phyloP scores from a whole-genome alignment of 1,284 basidiomycete species.

The Ganoderma multipileum region DNA sequence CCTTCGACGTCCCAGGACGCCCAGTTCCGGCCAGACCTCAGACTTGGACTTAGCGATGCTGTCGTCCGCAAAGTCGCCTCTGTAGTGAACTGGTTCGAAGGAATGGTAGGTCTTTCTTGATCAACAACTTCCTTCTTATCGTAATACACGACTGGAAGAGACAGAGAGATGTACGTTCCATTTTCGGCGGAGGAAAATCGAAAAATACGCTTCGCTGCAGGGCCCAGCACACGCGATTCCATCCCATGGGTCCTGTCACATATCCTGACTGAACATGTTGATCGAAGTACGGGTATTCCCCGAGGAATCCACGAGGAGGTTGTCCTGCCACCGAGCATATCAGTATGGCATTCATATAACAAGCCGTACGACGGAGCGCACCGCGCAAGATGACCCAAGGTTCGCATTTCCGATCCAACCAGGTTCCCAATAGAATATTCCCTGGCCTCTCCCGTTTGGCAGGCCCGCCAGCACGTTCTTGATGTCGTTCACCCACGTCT shows the following conservation, averaged over 20 bases:
- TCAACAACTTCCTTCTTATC: neutral
- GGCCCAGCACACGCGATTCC: too few species aligned
- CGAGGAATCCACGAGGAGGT: slow-evolving; percentile 40
- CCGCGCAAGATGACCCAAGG: slow-evolving; percentile 61
- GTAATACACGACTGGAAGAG: neutral
- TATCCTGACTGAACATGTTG: slow-evolving; percentile 39
- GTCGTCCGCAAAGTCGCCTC: slow-evolving; percentile 68
- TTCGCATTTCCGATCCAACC: slow-evolving; percentile 67
- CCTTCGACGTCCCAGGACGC: slow-evolving; percentile 66
- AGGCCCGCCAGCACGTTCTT: slow-evolving; percentile 52
- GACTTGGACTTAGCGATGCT: slow-evolving; percentile 71
- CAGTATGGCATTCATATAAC: neutral
- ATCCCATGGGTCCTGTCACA: slow-evolving; percentile 10
- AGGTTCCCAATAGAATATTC: slow-evolving; percentile 66
- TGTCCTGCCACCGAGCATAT: slow-evolving; percentile 36
- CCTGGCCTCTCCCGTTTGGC: slow-evolving; percentile 53
- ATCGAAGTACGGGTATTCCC: slow-evolving; percentile 44
- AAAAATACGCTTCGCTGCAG: too few species aligned
- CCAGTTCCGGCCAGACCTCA: slow-evolving; percentile 70
- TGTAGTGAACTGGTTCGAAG: slow-evolving; percentile 75
- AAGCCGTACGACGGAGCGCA: slow-evolving; percentile 39
- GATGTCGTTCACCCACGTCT: slow-evolving; percentile 60
- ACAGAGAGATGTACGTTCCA: neutral
- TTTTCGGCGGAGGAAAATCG: too few species aligned
- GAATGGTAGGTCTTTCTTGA: slow-evolving; percentile 59